Base-by-base conservation (phyloP, 257 asterid species). In the Perilla frutescens region DNA sequence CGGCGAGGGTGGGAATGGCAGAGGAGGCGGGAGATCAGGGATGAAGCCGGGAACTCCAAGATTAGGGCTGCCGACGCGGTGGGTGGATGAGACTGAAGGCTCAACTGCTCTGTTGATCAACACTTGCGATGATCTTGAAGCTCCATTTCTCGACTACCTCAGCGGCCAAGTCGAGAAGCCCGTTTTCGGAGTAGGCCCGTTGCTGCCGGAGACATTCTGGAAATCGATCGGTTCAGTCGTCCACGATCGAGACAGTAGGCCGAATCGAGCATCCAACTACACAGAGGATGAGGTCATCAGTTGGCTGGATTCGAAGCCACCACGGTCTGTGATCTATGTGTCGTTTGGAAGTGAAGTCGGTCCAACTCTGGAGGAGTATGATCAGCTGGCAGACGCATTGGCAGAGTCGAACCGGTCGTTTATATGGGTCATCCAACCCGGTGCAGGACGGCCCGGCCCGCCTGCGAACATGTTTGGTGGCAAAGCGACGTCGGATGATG, bases 301-400 rank as follows among this genome's bases (percentile, higher is more conserved):
- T 4, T 92, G 96, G 96, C 58, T 90, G 81, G 84, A 87, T 47
- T 72, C 87, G 5, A 90, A 90, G 75, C 77, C 89, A 1, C 13
- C 15, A 4, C 43, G 62, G 2, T 92, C 96, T 1, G 94, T 88
- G 3, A 81, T 90, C 13, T 92, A 92, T 40, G 81, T 90, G 32
- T 80, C 98, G 4, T 92, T 90, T 14, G 98, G 96, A 6, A 92
- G 91, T 58, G 93, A 88, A 70, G 91, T 90, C 4, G 84, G 89
- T 0, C 96, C 96, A 0, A 72, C 85, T 10, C 1, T 76, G 68
- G 92, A 90, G 71, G 96, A 92, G 73, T 80, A 81, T 39, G 82
- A 29, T 20, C 81, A 87, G 62, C 53, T 90, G 66, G 88, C 88
- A 0, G 66, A 81, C 2, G 94, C 96, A 26, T 1, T 87, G 74